Percentiles rank a stretch among this genome's conserved stretches.
Conservation (phyloP, 1,284 basidiomycete genomes). For the Marasmius sp. region DNA sequence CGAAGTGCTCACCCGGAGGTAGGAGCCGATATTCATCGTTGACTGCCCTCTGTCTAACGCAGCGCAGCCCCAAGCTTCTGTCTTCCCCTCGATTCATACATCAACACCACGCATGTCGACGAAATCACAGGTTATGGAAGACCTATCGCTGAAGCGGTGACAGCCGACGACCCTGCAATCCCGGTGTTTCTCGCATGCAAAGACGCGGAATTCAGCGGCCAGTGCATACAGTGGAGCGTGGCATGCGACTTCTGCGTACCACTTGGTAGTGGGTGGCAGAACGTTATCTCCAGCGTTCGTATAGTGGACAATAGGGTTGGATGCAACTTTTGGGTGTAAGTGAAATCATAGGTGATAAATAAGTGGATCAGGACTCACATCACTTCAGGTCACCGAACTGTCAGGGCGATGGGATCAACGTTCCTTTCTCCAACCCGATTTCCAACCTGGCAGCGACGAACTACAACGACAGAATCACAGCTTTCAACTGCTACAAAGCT, state of each 20-base stretch:
- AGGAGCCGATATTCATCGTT: neutral
- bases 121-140: conserved; percentile 6
- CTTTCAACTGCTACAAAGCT: conserved; percentile 7
- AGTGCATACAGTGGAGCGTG: neutral
- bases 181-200: conserved; percentile 3
- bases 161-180: neutral
- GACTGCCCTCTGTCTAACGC: no score
- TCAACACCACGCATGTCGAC: neutral
- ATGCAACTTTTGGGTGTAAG: conserved; percentile 13
- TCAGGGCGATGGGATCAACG: conserved; percentile 10
- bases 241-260: conserved; percentile 4
- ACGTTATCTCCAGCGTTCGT: conserved; percentile 9
- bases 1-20: neutral
- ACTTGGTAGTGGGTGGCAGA: neutral
- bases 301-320: conserved; percentile 4
- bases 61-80: conserved; percentile 1
- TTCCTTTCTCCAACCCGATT: conserved; percentile 8
- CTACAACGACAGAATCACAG: conserved; percentile 10
- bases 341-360: no score
- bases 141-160: neutral
- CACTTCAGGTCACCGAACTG: conserved; percentile 2
- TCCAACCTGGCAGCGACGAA: conserved; percentile 10
- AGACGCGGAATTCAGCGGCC: conserved; percentile 7
- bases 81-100: conserved; percentile 2
- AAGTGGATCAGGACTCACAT: neutral